Evolutionary conservation across 164 flowering plant genomes (phyloP), one percentile per base, ranked within the genome.

Genomic region (Stephania japonica): DNA sequence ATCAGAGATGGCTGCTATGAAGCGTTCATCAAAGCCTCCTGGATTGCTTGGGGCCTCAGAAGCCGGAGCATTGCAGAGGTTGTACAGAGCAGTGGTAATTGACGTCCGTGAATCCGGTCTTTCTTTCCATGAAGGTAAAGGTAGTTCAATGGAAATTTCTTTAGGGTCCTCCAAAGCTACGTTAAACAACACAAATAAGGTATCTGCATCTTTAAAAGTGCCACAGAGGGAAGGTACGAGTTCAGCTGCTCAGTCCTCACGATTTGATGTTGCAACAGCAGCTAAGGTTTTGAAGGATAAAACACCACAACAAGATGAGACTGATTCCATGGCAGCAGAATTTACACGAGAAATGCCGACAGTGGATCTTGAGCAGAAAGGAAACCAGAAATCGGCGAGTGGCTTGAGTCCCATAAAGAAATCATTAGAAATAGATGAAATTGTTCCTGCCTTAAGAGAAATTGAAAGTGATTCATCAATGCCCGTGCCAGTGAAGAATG

Each of bases 1-100:
- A 53, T 87, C 97, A 11, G 97, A 94, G 67, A 86, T 92, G 94
- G 98, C 98, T 83, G 93, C 97, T 25, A 80, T 83, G 81, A 94
- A 87, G 80, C 82, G 89, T 72, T 71, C 82, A 68, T 80, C 91
- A 44, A 92, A 84, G 72, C 82, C 88, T 70, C 68, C 76, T n/a
- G 81, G 84, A 26, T 80, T 76, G 12, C 73, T 90, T 56, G 72
- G 85, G 70, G 44, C 27, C 10, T 85, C 90, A 5, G 94, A 93
- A 74, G 85, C 83, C n/a, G 92, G 88, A 73, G 78, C 85, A 56
- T 83, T 85, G 25, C 85, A 85, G 74, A 87, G 82, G 70, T 76
- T 87, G 79, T 86, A 87, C 77, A 85, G 83, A 72, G 75, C 91
- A 64, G 91, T 88, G 69, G 87, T 83, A 2, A 85, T 81, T 73